These are phyloP conservation scores for Pseudozyma hubeiensis DNA, from an alignment of 1,284 basidiomycete genomes.

Conservation along the genomic window DNA sequence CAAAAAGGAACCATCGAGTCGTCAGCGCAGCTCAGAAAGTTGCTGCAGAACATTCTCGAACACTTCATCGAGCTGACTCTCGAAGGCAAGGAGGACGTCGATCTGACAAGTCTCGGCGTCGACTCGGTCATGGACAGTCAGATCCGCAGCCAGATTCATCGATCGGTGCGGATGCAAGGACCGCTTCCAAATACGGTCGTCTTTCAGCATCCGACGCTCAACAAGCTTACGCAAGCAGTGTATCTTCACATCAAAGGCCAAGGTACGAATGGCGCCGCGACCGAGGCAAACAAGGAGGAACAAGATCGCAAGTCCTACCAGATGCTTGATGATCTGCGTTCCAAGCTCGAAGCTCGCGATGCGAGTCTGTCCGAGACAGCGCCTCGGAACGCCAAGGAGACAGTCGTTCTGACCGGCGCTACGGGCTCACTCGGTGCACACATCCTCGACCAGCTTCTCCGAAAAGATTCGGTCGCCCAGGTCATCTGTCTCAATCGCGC, in stretches of 20 bases:
- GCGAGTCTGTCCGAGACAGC: neutral
- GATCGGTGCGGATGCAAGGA: slow-evolving; percentile 15
- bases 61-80: slow-evolving; percentile 56
- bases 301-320: slow-evolving; percentile 51
- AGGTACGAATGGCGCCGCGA: neutral
- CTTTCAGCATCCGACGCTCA: slow-evolving; percentile 71
- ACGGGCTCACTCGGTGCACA: slow-evolving; percentile 56
- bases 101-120: slow-evolving; percentile 72
- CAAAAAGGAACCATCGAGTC: slow-evolving; percentile 15
- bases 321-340: slow-evolving; percentile 18
- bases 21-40: slow-evolving; percentile 11
- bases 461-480: slow-evolving; percentile 18
- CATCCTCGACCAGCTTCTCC: slow-evolving; percentile 41
- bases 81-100: slow-evolving; percentile 62
- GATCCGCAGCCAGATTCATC: slow-evolving; percentile 69
- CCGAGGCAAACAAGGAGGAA: slow-evolving; percentile 44
- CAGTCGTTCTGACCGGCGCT: slow-evolving; percentile 49
- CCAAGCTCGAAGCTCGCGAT: slow-evolving; percentile 17
- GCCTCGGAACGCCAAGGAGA: slow-evolving; percentile 1
- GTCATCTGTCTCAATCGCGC: slow-evolving; percentile 44
- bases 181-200: slow-evolving; percentile 69
- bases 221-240: slow-evolving; percentile 62
- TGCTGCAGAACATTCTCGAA: slow-evolving; percentile 28
- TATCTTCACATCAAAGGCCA: slow-evolving; percentile 17
- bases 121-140: slow-evolving; percentile 75